These are phyloP conservation scores for Dipteronia sinensis DNA, from an alignment of 345 rosid genomes.

Conservation along the genomic window DNA sequence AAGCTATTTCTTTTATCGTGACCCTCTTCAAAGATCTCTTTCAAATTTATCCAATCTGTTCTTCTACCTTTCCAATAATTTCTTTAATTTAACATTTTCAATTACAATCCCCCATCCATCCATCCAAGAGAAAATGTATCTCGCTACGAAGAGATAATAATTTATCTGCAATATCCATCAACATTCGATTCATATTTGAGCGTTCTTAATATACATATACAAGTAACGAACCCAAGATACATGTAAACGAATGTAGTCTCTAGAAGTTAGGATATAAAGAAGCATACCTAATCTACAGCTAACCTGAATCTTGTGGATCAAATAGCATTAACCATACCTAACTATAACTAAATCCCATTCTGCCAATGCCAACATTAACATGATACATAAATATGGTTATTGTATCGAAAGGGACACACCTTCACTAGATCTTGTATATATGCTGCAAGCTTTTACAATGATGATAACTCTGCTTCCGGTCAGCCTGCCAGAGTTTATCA, in stretches of 20 bases:
- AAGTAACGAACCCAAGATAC: not conserved
- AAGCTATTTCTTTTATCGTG: not conserved
- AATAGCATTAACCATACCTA: constrained; percentile 14
- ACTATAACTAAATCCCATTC: constrained; percentile 2
- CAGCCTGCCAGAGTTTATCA: constrained; percentile 18
- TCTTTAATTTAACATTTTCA: too few species aligned
- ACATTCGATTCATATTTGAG: not conserved
- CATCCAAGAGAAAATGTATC: not conserved
- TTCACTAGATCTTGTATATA: not conserved
- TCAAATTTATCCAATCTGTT: too few species aligned
- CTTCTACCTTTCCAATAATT: too few species aligned
- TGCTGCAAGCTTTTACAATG: not conserved
- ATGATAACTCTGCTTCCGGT: not conserved
- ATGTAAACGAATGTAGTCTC: constrained; percentile 9
- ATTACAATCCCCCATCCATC: too few species aligned
- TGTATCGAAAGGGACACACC: constrained; percentile 12
- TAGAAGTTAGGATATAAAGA: not conserved
- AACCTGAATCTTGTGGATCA: not conserved
- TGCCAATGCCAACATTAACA: constrained; percentile 1
- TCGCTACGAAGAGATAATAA: not conserved
- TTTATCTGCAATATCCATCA: constrained; percentile 11
- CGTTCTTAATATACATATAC: constrained; percentile 15
- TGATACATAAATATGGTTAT: not conserved
- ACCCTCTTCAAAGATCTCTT: not conserved
- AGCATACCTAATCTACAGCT: constrained; percentile 17